These are phyloP conservation scores for Apiotrichum veenhuisii DNA, from an alignment of 1,284 basidiomycete genomes.

Conservation along the genomic window DNA sequence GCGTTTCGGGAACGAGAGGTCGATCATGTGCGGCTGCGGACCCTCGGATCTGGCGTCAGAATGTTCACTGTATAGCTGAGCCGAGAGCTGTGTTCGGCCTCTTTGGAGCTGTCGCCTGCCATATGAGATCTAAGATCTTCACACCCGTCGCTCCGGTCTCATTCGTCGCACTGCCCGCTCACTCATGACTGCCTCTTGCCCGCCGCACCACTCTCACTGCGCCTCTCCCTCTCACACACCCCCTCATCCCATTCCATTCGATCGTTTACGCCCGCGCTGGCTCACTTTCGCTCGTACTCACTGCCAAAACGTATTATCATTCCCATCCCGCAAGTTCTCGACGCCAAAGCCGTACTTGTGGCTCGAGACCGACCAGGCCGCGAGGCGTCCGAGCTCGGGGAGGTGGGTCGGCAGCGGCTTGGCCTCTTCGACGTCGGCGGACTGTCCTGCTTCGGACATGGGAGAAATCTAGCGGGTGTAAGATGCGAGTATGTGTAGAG, in stretches of 20 bases:
- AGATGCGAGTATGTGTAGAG: no score
- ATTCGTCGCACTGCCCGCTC: no score
- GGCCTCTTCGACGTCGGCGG: not conserved
- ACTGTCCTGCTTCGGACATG: constrained; percentile 4
- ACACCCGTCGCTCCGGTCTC: no score
- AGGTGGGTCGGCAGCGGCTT: not conserved
- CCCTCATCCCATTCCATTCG: not conserved
- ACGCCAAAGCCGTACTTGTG: constrained; percentile 96
- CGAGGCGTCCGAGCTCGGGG: constrained; percentile 56
- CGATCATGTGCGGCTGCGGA: constrained; percentile 93
- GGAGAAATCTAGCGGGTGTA: no score
- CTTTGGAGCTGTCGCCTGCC: no score
- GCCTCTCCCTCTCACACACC: no score
- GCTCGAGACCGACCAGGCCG: constrained; percentile 94
- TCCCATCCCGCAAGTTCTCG: constrained; percentile 81
- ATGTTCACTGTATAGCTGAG: no score
- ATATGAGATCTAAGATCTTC: no score
- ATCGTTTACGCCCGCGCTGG: no score
- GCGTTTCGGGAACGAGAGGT: constrained; percentile 85
- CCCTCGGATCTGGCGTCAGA: constrained; percentile 77
- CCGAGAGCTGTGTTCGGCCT: no score
- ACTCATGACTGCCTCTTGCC: no score
- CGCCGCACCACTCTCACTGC: no score
- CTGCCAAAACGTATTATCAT: constrained; percentile 98
- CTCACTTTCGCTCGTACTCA: constrained; percentile 54